These are phyloP conservation scores for Lipomyces spencermartinsiae DNA, from an alignment of 805 yeast genomes.

Conservation along the genomic window DNA sequence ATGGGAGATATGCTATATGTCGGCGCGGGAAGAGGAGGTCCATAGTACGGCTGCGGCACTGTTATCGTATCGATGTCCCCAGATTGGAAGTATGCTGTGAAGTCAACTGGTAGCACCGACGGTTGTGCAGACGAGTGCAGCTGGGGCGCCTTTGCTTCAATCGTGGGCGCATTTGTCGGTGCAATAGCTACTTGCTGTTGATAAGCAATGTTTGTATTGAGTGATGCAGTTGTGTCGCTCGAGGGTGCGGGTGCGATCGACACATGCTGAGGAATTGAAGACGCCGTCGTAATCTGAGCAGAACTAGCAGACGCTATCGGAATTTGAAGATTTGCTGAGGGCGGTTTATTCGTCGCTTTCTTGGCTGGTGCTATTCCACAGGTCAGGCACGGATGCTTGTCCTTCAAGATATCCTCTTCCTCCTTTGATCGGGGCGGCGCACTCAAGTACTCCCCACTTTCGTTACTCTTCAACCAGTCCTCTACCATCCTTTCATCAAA, in stretches of 20 bases:
- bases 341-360: not conserved
- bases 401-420: conserved; percentile 25
- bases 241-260: not conserved
- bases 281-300: not conserved
- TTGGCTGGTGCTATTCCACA: conserved; percentile 31
- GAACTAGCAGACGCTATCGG: conserved; percentile 3
- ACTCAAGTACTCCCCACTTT: conserved; percentile 12
- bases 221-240: not conserved
- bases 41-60: not conserved
- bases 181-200: not conserved
- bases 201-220: not conserved
- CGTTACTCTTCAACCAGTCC: conserved; percentile 22
- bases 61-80: conserved; percentile 14
- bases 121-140: not conserved
- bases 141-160: conserved; percentile 3
- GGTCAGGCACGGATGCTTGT: conserved; percentile 30
- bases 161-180: not conserved
- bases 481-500: conserved; percentile 26
- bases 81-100: conserved; percentile 35
- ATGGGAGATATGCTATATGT: not conserved
- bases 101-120: conserved; percentile 24
- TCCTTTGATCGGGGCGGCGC: conserved; percentile 17
- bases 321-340: not conserved
- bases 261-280: not conserved
- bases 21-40: not conserved